phyloP scores from a whole-genome alignment of 257 asterid species.

The Lycium ferocissimum region DNA sequence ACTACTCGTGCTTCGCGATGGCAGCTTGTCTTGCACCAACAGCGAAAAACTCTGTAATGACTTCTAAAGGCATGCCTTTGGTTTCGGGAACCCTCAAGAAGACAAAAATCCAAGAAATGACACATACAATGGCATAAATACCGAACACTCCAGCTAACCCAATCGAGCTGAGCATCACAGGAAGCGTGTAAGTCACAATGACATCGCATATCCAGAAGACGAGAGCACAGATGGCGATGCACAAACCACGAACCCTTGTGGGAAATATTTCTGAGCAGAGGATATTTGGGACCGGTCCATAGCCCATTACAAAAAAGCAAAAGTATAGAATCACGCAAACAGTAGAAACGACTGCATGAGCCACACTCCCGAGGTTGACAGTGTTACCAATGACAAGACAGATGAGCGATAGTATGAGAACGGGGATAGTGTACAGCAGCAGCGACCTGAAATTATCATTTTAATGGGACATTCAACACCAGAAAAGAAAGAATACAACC shows the following conservation, averaged over 20 bases:
- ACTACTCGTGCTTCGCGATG: conserved; percentile 47
- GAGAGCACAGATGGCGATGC: conserved; percentile 87
- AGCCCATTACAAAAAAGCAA: conserved; percentile 91
- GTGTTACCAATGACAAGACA: conserved; percentile 73
- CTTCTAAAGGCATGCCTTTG: conserved; percentile 91
- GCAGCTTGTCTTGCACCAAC: conserved; percentile 70
- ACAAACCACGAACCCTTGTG: conserved; percentile 83
- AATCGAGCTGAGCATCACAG: conserved; percentile 75
- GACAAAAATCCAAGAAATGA: conserved; percentile 68
- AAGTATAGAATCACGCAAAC: conserved; percentile 77
- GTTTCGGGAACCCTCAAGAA: conserved; percentile 86
- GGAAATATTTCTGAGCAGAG: conserved; percentile 92
- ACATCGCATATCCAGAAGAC: conserved; percentile 94
- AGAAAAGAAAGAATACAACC: not conserved
- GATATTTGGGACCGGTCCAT: conserved; percentile 89
- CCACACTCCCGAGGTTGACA: conserved; percentile 55
- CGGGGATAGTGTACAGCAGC: conserved; percentile 77
- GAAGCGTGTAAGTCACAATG: conserved; percentile 79
- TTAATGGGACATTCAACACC: not conserved
- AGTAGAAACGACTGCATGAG: conserved; percentile 79
- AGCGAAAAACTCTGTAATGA: conserved; percentile 82
- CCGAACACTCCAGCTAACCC: conserved; percentile 86
- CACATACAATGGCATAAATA: conserved; percentile 70
- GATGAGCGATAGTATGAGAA: conserved; percentile 63
- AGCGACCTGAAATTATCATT: conserved; percentile 60